A percentile compares a stretch with the other conserved stretches of the same genome.
These are phyloP conservation scores for Tetraselmis striata DNA, from an alignment of 139 green algal genomes.

Conservation along the genomic window DNA sequence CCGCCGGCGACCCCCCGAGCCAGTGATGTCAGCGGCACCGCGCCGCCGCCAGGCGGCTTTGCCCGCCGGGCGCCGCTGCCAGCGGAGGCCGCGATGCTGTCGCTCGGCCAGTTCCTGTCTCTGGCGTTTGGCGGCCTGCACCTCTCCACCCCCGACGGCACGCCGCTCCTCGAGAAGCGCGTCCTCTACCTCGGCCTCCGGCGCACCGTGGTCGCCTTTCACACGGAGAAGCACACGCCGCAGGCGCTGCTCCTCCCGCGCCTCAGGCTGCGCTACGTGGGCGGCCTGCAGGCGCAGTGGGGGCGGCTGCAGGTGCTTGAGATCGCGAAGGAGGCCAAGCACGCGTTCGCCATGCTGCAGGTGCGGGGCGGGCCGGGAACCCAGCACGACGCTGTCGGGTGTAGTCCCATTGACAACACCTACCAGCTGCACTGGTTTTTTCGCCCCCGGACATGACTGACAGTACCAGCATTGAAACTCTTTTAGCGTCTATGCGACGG, in stretches of 20 bases:
- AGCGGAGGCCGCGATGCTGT: not conserved
- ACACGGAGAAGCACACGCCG: not conserved
- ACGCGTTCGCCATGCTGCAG: not conserved
- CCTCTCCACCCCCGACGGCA: not conserved
- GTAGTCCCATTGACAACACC: no score
- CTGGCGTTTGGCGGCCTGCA: not conserved
- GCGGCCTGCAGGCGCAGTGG: not conserved
- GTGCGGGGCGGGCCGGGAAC: no score
- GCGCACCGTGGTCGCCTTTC: not conserved
- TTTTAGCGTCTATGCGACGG: no score
- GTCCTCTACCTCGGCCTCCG: not conserved
- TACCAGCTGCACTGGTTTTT: no score
- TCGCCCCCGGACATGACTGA: no score
- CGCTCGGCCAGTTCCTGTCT: not conserved
- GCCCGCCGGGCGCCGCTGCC: not conserved
- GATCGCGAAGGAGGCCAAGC: not conserved
- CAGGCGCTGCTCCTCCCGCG: not conserved
- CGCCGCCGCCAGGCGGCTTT: no score
- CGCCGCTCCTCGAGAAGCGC: not conserved
- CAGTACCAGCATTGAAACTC: no score
- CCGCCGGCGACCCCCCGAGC: not conserved
- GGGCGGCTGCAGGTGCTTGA: not conserved
- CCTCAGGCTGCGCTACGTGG: not conserved
- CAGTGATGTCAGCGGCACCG: not conserved
- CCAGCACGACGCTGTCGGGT: no score